Conservation (phyloP, 176 grass and related monocot genomes). For the Ensete ventricosum region DNA sequence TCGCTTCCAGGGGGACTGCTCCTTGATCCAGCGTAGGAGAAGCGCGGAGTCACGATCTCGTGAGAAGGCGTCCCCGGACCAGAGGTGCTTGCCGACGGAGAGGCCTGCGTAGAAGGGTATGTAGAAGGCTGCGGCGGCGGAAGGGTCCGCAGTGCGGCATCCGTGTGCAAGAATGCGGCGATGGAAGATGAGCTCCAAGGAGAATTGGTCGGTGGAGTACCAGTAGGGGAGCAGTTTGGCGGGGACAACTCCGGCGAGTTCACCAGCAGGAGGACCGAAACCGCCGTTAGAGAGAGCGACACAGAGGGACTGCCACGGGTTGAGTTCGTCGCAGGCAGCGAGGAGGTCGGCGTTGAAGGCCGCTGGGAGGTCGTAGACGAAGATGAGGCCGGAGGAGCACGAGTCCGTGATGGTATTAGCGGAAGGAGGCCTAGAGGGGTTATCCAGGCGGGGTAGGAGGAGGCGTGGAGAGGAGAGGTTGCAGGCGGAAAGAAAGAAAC, state of each 20-base stretch:
- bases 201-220: constrained; percentile 82
- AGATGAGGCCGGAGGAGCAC: constrained; percentile 35
- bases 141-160: constrained; percentile 59
- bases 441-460: neutral
- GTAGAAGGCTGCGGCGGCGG: constrained; percentile 52
- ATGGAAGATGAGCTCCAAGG: constrained; percentile 60
- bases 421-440: neutral
- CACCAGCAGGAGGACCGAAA: constrained; percentile 32
- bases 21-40: constrained; percentile 52
- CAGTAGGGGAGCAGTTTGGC: constrained; percentile 32
- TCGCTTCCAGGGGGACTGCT: constrained; percentile 36
- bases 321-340: constrained; percentile 39
- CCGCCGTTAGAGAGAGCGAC: constrained; percentile 42
- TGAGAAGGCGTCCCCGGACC: constrained; percentile 34
- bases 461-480: constrained; percentile 31
- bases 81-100: constrained; percentile 62
- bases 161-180: constrained; percentile 61
- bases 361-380: constrained; percentile 61
- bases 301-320: constrained; percentile 64
- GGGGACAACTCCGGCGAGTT: constrained; percentile 21
- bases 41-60: constrained; percentile 40
- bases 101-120: constrained; percentile 83
- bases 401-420: neutral
- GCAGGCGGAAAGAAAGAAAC: constrained; percentile 36
- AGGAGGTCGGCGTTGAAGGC: constrained; percentile 73